A percentile compares a stretch with the other conserved stretches of the same genome.
phyloP scores from a whole-genome alignment of 2,329 filamentous ascomycete genomes.

The Colletotrichum trifolii region DNA sequence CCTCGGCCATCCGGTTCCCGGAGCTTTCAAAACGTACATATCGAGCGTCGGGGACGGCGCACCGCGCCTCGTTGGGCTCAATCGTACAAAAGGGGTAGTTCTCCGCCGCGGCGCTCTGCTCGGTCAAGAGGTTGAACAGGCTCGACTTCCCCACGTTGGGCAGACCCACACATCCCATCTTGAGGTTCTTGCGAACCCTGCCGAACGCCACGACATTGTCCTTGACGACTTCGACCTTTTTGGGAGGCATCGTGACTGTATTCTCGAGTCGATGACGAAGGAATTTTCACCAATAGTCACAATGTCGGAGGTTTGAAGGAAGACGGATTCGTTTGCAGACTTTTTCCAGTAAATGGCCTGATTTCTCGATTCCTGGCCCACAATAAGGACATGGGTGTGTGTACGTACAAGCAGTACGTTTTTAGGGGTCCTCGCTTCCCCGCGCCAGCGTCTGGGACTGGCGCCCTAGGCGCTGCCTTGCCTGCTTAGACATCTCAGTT shows the following conservation, averaged over 20 bases:
- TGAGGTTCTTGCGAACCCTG: conserved; percentile 56
- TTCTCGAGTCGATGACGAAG: neutral
- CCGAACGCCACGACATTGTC: conserved; percentile 59
- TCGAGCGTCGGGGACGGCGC: conserved; percentile 55
- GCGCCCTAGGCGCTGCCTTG: too few species aligned
- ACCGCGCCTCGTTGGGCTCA: conserved; percentile 59
- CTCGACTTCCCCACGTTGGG: conserved; percentile 59
- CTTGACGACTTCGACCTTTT: conserved; percentile 51
- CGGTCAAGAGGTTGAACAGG: conserved; percentile 57
- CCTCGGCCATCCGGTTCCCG: neutral
- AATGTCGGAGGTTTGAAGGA: conserved; percentile 15
- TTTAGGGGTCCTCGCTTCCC: too few species aligned
- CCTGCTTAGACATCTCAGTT: too few species aligned
- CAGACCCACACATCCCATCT: conserved; percentile 59
- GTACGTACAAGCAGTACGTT: neutral
- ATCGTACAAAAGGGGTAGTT: conserved; percentile 60
- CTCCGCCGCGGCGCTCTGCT: conserved; percentile 57
- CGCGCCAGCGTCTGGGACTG: too few species aligned
- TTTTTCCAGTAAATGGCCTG: conserved; percentile 23
- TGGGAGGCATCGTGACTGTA: conserved; percentile 50
- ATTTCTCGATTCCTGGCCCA: conserved; percentile 17
- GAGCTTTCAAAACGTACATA: conserved; percentile 46
- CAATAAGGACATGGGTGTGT: conserved; percentile 13
- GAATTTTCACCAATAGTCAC: conserved; percentile 1
- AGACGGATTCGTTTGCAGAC: conserved; percentile 4